Evolutionary conservation across 208 protist genomes (phyloP), one percentile per base, ranked within the genome.

Genomic region (Trypanosoma mega): DNA sequence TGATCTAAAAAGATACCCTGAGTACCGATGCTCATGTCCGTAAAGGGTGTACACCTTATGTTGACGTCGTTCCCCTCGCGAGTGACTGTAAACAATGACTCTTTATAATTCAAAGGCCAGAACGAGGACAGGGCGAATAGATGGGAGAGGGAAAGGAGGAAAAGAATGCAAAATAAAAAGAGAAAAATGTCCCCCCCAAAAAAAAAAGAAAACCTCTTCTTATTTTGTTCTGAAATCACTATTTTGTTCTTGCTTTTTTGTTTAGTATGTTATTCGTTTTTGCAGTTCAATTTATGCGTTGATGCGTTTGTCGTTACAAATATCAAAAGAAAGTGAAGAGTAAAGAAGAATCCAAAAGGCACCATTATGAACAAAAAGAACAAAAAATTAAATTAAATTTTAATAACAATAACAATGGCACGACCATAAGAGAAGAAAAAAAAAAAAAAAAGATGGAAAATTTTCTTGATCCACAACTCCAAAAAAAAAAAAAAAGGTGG

Each of bases 1-100:
- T 21, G 27, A n/a, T 61, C 47, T 14, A 62, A 43, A 29, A 60
- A 57, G 6, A 57, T 49, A 36, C 50, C 50, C 23, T 49, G n/a
- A 20, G 21, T 5, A 26, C 20, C 33, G 23, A 3, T 30, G 18
- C 9, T 30, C 63, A 61, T 63, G 14, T 6, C 8, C 41, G 27
- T 11, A 5, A 46, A 27, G 20, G 41, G 3, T 18, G 8, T 45
- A n/a, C n/a, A n/a, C 29, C 20, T 33, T 33, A 18, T 39, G 7
- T 33, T 11, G 16, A 18, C 37, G 6, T 37, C 8, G 7, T 37
- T n/a, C n/a, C n/a, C n/a, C n/a, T n/a, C n/a, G n/a, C n/a, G n/a
- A n/a, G n/a, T n/a, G n/a, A n/a, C n/a, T n/a, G n/a, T n/a, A n/a
- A n/a, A n/a, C n/a, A n/a, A n/a, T n/a, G n/a, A n/a, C n/a, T n/a